Conservation (phyloP, 1,284 basidiomycete species). For the Marasmius fiardii region DNA sequence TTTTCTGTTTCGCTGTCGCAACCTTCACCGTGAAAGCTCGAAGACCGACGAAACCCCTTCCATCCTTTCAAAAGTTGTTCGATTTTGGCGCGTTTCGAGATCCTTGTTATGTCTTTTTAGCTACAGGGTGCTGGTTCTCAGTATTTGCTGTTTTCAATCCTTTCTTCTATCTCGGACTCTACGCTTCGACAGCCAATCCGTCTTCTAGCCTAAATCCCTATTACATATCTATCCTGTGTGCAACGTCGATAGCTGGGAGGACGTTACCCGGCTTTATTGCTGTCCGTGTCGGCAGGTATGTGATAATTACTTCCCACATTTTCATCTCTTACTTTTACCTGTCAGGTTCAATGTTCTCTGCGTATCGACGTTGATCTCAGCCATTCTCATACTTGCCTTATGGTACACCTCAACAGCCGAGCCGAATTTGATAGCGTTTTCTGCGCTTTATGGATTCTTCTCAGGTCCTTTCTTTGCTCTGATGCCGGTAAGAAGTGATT, state of each 20-base stretch:
- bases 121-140: constrained; percentile 22
- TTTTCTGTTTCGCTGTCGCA: constrained; percentile 19
- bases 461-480: constrained; percentile 25
- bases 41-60: constrained; percentile 21
- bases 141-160: constrained; percentile 24
- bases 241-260: constrained; percentile 22
- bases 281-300: constrained; percentile 21
- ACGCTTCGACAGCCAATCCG: constrained; percentile 16
- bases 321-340: background rate
- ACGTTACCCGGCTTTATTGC: constrained; percentile 21
- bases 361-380: constrained; percentile 15
- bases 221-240: constrained; percentile 22
- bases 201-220: constrained; percentile 18
- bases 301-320: background rate
- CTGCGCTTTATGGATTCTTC: constrained; percentile 21
- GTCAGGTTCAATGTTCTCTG: constrained; percentile 22
- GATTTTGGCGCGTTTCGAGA: constrained; percentile 23
- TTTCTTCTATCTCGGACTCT: constrained; percentile 24
- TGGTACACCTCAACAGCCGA: constrained; percentile 23
- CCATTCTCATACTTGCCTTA: constrained; percentile 20
- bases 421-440: constrained; percentile 21
- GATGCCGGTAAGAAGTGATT: constrained; percentile 16
- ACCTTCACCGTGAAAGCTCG: constrained; percentile 21
- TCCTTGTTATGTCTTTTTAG: constrained; percentile 18
- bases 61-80: constrained; percentile 18